These are phyloP conservation scores for Hyaloscypha finlandica DNA, from an alignment of 495 filamentous ascomycete genomes.

Conservation along the genomic window DNA sequence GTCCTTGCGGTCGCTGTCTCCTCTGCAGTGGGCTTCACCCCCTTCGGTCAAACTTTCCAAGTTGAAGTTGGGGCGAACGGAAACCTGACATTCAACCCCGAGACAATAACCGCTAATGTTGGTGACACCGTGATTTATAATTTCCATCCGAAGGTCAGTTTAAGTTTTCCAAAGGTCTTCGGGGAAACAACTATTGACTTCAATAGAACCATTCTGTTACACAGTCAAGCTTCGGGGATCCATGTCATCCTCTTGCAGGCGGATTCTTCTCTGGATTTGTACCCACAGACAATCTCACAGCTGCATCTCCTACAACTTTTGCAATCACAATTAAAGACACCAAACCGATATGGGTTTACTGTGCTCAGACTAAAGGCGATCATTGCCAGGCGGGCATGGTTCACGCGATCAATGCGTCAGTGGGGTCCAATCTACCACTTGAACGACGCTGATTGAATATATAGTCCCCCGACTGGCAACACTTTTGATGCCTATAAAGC, in stretches of 20 bases:
- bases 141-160: conserved; percentile 28
- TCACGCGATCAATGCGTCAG: conserved; percentile 23
- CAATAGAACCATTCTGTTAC: conserved; percentile 66
- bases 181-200: too few relatives aligned
- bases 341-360: conserved; percentile 69
- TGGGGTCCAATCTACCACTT: neutral
- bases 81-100: conserved; percentile 17
- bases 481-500: conserved; percentile 42
- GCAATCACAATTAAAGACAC: conserved; percentile 63
- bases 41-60: neutral
- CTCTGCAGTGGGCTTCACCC: neutral
- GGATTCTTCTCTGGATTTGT: conserved; percentile 47
- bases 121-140: conserved; percentile 21
- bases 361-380: conserved; percentile 48
- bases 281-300: conserved; percentile 35
- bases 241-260: conserved; percentile 49
- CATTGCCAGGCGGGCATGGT: conserved; percentile 73
- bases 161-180: neutral
- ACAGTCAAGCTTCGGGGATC: conserved; percentile 66
- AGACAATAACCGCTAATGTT: conserved; percentile 19
- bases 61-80: conserved; percentile 21
- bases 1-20: neutral
- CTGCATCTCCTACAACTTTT: conserved; percentile 54
- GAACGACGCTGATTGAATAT: neutral
- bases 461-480: conserved; percentile 26